Evolutionary conservation across 1,139 yeast genomes (phyloP).

Genomic region (Magnusiomyces sp.): DNA sequence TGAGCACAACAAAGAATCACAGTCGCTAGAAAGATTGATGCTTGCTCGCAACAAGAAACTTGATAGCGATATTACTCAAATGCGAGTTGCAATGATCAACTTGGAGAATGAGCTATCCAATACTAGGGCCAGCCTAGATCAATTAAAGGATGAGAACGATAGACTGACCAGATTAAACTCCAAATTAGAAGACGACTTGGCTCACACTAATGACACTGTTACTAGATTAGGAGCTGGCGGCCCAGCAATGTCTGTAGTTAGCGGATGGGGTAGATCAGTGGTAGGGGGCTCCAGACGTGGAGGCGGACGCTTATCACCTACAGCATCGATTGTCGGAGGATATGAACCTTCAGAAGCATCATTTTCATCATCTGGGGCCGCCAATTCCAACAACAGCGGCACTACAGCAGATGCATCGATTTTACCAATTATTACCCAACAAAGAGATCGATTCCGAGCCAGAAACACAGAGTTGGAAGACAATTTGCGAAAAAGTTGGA

Average conservation of each 20-base stretch:
- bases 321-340: slow-evolving; percentile 30
- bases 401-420: slow-evolving; percentile 40
- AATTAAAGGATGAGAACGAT: slow-evolving; percentile 37
- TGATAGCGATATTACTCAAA: slow-evolving; percentile 50
- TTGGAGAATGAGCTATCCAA: slow-evolving; percentile 34
- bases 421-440: slow-evolving; percentile 84
- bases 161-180: slow-evolving; percentile 40
- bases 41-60: slow-evolving; percentile 53
- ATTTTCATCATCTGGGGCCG: slow-evolving; percentile 9
- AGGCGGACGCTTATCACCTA: slow-evolving; percentile 33
- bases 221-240: slow-evolving; percentile 19
- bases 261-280: slow-evolving; percentile 26
- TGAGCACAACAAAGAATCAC: slow-evolving; percentile 32
- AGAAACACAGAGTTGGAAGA: slow-evolving; percentile 78
- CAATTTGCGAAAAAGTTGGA: slow-evolving; percentile 55
- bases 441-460: slow-evolving; percentile 82
- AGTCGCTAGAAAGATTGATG: slow-evolving; percentile 36
- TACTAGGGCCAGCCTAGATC: slow-evolving; percentile 35
- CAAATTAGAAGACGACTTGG: slow-evolving; percentile 65
- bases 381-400: slow-evolving; percentile 9
- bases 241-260: slow-evolving; percentile 41
- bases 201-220: slow-evolving; percentile 30
- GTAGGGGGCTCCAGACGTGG: slow-evolving; percentile 8
- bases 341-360: slow-evolving; percentile 8
- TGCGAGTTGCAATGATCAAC: slow-evolving; percentile 46